Evolutionary conservation across 306 rosid genomes (phyloP), one percentile per base, ranked within the genome.

Genomic region (Echinosophora koreensis): DNA sequence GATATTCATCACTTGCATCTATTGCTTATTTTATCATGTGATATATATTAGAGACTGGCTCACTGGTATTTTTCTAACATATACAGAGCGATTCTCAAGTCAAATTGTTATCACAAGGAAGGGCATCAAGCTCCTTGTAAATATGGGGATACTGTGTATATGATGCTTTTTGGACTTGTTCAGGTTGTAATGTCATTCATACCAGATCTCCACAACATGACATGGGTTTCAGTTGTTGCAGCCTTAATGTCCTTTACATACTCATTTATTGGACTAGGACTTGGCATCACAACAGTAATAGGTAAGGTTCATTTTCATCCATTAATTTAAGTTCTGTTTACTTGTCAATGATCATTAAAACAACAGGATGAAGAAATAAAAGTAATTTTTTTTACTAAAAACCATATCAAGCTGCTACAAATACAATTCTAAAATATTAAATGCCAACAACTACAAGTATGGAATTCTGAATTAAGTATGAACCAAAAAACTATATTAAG

Each of bases 231-330:
- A 4, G 69, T 80, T 76, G 57, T 87, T 66, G 97, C 97, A 7
- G 92, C 97, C 68, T 34, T 84, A 70, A 92, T 92, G 97, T 92
- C 97, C 11, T 87, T 92, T 16, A 9, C 93, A 77, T 92, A 92
- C 37, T 38, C 97, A 16, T 84, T 64, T 17, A 87, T 92, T 78
- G 97, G 97, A 80, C 42, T 88, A 18, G 96, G 92, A 28, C 96
- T 92, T 14, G 97, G 97, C 63, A 16, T 90, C 27, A 85, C 83
- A 5, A 86, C 83, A 83, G 90, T 88, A 5, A 47, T 90, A 69
- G 93, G 97, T 90, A 79, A 51, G 22, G 18, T 35, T 62, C 17
- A 28, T 57, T 79, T 68, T 64, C 78, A 41, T 63, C 54, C 63
- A 41, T 32, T 47, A 37, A 38, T 41, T 76, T 39, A 54, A 51